These are phyloP conservation scores for Cyclotella cryptica DNA, from an alignment of 108 stramenopile genomes.

Conservation along the genomic window DNA sequence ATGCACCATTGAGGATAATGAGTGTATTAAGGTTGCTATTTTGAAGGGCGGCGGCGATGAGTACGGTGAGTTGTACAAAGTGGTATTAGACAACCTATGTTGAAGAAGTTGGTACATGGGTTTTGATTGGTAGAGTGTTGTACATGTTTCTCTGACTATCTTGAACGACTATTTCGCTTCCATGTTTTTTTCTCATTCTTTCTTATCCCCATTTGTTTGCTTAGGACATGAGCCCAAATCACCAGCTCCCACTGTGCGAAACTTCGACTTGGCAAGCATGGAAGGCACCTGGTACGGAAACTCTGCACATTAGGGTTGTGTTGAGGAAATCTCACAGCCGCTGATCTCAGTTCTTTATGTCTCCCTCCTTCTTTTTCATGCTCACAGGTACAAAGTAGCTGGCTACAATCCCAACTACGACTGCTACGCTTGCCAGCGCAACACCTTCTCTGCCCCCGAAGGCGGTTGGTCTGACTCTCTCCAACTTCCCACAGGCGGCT, in stretches of 20 bases:
- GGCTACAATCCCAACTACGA: conserved; percentile 98
- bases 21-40: conserved; percentile 97
- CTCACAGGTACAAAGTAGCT: conserved; percentile 86
- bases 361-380: neutral
- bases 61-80: conserved; percentile 51
- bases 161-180: neutral
- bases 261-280: conserved; percentile 84
- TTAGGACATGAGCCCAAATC: conserved; percentile 65
- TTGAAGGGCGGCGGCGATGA: conserved; percentile 86
- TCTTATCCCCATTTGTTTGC: neutral
- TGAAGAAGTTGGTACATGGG: too few relatives aligned
- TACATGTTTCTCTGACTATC: too few relatives aligned
- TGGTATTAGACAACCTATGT: too few relatives aligned
- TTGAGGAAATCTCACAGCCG: neutral
- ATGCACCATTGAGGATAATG: conserved; percentile 96
- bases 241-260: conserved; percentile 80
- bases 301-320: neutral
- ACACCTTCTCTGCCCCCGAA: conserved; percentile 85
- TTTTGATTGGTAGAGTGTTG: too few relatives aligned
- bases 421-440: conserved; percentile 97
- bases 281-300: conserved; percentile 83
- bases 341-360: neutral
- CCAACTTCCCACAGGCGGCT: conserved; percentile 29
- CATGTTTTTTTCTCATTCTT: neutral
- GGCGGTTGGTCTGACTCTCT: conserved; percentile 31